These are phyloP conservation scores for Annulohypoxylon nitens DNA, from an alignment of 495 filamentous ascomycete genomes.

Conservation along the genomic window DNA sequence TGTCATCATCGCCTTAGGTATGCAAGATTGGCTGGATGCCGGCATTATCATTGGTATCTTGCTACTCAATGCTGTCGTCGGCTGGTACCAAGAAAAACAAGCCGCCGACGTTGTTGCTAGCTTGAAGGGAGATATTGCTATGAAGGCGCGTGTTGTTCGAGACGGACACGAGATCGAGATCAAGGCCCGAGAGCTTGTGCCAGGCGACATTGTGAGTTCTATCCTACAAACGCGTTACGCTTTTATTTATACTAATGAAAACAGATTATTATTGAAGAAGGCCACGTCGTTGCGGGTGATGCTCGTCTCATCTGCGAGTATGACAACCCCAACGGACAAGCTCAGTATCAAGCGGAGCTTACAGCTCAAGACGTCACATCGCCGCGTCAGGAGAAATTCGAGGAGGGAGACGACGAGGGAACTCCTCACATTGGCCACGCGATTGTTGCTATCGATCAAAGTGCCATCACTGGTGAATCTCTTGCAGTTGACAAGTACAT, in stretches of 20 bases:
- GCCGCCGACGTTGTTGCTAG: constrained; percentile 83
- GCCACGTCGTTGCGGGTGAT: constrained; percentile 78
- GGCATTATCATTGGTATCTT: constrained; percentile 86
- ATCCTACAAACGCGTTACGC: background rate
- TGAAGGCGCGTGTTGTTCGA: constrained; percentile 79
- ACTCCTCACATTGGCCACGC: constrained; percentile 75
- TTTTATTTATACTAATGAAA: constrained; percentile 11
- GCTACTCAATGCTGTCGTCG: constrained; percentile 79
- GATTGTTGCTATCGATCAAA: constrained; percentile 89
- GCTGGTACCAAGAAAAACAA: constrained; percentile 90
- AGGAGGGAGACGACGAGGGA: constrained; percentile 67
- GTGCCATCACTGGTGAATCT: constrained; percentile 90
- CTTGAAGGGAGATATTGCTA: constrained; percentile 85
- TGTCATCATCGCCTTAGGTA: constrained; percentile 81
- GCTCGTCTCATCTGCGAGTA: constrained; percentile 82
- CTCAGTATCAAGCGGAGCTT: constrained; percentile 70
- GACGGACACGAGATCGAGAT: constrained; percentile 78
- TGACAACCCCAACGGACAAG: constrained; percentile 75
- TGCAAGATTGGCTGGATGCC: constrained; percentile 83
- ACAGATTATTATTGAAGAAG: constrained; percentile 77
- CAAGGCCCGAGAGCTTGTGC: constrained; percentile 81
- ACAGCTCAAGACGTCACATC: constrained; percentile 69
- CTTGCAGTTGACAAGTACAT: constrained; percentile 87
- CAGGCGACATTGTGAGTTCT: constrained; percentile 78
- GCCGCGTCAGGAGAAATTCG: constrained; percentile 73